Base-by-base conservation (phyloP, 1,284 basidiomycete species). In the Athelia sp. region DNA sequence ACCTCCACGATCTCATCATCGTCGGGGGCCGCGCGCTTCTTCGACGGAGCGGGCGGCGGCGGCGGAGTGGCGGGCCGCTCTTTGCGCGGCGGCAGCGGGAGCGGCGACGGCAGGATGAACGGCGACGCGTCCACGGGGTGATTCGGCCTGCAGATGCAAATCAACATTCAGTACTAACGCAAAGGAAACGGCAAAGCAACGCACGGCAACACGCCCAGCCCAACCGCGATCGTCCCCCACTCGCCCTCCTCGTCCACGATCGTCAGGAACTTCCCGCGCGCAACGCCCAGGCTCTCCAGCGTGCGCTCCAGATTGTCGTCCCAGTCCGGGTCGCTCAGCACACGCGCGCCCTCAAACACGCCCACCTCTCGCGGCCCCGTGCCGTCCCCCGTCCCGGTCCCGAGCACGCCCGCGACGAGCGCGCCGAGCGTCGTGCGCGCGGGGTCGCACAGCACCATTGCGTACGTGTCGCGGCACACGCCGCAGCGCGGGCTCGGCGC, bases 211-310 rank as follows among this genome's bases (percentile, higher is more conserved):
- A 70, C 66, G 40, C 81, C 79, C 23, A 96, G 62, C 2, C 78
- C 86, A n/a, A 94, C 75, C 13, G 84, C 77, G 42, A 95, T 77
- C 2, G 85, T 89, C 10, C 75, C 81, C 62, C 74, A 79, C 55
- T 84, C 82, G n/a, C 80, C 87, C 40, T 96, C 92, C 59, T 95
- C 93, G 61, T 96, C 93, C 1, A 85, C 85, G 22, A 98, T 84
- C 1, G 84, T 85, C 56, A 99, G 62, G 67, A 95, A 93, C 67
- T 86, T 92, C 13, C 91, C 90, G 40, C 77, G 66, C 1, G 75
- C 76, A 19, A 91, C 81, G 45, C 78, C 82, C 47, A 96, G 61
- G 55, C 86, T 86, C 53, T 79, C 81, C 53, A 96, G 63, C 24
- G 84, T 88, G 55, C 84, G 74, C 2, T 79, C 81, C 50, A 81